Evolutionary conservation across 768 basidiomycete species (phyloP).

Genomic region (Psilocybe tampanensis): DNA sequence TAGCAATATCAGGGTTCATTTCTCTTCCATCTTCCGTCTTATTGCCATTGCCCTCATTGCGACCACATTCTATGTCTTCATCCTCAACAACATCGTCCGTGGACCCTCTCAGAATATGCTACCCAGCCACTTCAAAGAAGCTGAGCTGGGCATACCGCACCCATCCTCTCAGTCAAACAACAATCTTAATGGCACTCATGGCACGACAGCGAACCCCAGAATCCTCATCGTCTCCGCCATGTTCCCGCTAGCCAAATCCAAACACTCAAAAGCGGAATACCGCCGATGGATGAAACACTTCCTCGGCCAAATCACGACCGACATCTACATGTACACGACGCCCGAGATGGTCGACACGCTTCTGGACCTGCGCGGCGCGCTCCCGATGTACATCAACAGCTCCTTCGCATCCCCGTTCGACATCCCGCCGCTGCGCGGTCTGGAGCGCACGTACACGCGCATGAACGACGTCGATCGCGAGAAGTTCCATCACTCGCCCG

Average conservation of each 20-base stretch:
- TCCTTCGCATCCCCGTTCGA: constrained; percentile 46
- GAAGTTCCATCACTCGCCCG: constrained; percentile 9
- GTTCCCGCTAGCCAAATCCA: constrained; percentile 38
- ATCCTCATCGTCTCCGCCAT: constrained; percentile 57
- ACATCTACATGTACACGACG: constrained; percentile 57
- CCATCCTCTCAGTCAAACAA: background rate
- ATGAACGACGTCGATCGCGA: constrained; percentile 50
- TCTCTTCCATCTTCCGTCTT: background rate
- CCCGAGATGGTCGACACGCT: constrained; percentile 36
- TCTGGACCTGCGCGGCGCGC: constrained; percentile 23
- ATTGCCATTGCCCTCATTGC: background rate
- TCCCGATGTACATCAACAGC: constrained; percentile 46
- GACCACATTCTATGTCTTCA: background rate
- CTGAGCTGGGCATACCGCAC: background rate
- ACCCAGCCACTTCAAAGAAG: background rate
- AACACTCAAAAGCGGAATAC: constrained; percentile 1
- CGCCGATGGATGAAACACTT: background rate
- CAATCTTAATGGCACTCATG: constrained; percentile 4
- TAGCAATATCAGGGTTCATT: background rate
- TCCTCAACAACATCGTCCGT: background rate
- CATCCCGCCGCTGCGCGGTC: constrained; percentile 43
- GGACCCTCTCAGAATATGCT: background rate
- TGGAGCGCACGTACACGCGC: constrained; percentile 35
- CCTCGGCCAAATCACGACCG: constrained; percentile 41
- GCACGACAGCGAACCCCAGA: constrained; percentile 17